These are phyloP conservation scores for Volvox reticuliferus DNA, from an alignment of 139 green algal species.

Conservation along the genomic window DNA sequence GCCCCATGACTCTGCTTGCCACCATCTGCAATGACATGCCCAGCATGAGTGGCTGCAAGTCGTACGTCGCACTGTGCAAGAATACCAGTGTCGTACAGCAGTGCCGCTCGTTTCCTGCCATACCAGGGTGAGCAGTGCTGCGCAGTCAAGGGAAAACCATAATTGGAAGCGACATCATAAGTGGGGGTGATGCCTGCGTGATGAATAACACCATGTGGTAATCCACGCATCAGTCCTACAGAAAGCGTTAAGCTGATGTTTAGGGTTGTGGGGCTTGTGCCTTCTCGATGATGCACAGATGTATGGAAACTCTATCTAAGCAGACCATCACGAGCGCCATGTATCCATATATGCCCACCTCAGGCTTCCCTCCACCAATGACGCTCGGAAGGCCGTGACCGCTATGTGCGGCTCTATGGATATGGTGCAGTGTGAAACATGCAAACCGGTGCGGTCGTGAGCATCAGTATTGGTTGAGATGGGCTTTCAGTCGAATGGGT, in stretches of 20 bases:
- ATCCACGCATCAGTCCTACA: too few species aligned
- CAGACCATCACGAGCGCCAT: too few species aligned
- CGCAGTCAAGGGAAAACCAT: too few species aligned
- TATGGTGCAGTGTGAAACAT: constrained; percentile 27
- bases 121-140: constrained; percentile 45
- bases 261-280: too few species aligned
- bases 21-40: constrained; percentile 51
- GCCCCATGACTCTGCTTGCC: constrained; percentile 35
- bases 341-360: not conserved
- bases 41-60: constrained; percentile 37
- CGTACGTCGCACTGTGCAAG: constrained; percentile 20
- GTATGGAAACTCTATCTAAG: too few species aligned
- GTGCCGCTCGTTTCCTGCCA: constrained; percentile 13
- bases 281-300: too few species aligned
- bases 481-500: too few species aligned
- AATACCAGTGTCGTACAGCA: constrained; percentile 16
- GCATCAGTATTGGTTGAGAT: too few species aligned
- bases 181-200: too few species aligned
- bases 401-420: constrained; percentile 35
- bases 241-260: too few species aligned
- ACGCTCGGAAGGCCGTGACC: not conserved
- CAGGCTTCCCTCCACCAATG: constrained; percentile 33
- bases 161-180: too few species aligned
- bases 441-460: not conserved
- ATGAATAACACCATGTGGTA: too few species aligned